Percentiles rank a stretch among this genome's conserved stretches.
phyloP scores from a whole-genome alignment of 129 eudicot species.

The Chrysanthemum seticuspe region DNA sequence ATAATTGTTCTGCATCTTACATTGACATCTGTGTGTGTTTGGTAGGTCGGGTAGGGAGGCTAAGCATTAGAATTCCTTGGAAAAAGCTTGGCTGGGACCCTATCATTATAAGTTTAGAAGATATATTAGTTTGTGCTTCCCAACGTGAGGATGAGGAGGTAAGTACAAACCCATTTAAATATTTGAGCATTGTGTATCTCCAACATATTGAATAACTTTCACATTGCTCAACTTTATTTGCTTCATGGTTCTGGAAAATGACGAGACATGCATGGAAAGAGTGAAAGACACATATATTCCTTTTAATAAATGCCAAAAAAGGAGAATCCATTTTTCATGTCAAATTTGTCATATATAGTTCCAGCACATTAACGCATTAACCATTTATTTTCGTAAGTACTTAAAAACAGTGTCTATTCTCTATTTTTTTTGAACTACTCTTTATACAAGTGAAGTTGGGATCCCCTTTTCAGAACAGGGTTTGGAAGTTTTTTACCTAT shows the following conservation, averaged over 20 bases:
- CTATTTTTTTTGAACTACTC: not conserved
- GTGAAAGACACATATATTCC: not conserved
- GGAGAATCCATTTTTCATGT: too few relatives aligned
- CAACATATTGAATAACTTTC: slow-evolving; percentile 14
- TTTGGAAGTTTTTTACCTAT: slow-evolving; percentile 2
- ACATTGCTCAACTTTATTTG: not conserved
- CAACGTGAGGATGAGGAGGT: slow-evolving; percentile 90
- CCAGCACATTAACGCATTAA: not conserved
- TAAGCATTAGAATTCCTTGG: slow-evolving; percentile 96
- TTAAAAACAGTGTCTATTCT: slow-evolving; percentile 8
- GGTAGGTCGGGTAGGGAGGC: slow-evolving; percentile 89
- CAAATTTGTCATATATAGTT: not conserved
- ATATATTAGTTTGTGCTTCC: slow-evolving; percentile 72
- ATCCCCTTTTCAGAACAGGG: not conserved
- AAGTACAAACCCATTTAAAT: slow-evolving; percentile 18
- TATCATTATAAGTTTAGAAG: slow-evolving; percentile 73
- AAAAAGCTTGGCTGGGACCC: slow-evolving; percentile 99
- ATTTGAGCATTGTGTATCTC: slow-evolving; percentile 14
- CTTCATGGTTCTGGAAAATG: not conserved
- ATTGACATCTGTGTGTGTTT: slow-evolving; percentile 21
- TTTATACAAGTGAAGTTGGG: slow-evolving; percentile 15
- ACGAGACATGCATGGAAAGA: slow-evolving; percentile 3
- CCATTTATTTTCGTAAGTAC: not conserved
- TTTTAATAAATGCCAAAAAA: slow-evolving; percentile 6
- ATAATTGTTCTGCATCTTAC: slow-evolving; percentile 18